Base-by-base conservation (phyloP, 225 moss, liverwort and hornwort species). In the Takakia lepidozioides region DNA sequence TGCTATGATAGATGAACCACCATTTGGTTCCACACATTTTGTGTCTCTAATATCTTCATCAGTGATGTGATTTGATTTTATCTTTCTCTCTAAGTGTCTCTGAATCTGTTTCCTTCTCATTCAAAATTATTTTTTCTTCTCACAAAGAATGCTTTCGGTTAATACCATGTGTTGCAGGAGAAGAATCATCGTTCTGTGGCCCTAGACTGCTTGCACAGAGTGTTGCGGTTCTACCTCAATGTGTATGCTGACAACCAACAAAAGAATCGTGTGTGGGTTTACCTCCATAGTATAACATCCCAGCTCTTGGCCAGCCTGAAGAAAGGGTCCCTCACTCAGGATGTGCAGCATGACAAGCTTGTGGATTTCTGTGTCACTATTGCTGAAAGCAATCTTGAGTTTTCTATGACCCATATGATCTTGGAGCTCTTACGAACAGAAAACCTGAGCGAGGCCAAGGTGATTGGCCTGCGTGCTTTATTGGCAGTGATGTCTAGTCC, bases 341-440 rank as follows among this genome's bases (percentile, higher is more conserved):
- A 98, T 64, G 77, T 87, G 27, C 98, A 98, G 61, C 98, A 98
- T 78, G 98, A 98, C 63, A 98, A 98, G 55, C 73, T 98, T 38
- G 98, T 98, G 69, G 98, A 98, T 45, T 91, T 98, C 55, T 98
- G 98, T 62, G 87, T 98, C 24, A 98, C 98, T 15, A 87, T 98
- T 55, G 98, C 98, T 46, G 91, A 98, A 65, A 83, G 78, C 34
- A 83, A 98, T 65, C 78, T 98, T 35, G 91, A 91, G 60, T 98
- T 98, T 57, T 98, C 82, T 21, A 98, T 98, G 98, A 98, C 83
- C 51, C 98, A 98, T 58, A 98, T 98, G 91, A 91, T 98, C 46
- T 69, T 98, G 62, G 98, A 98, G 64, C 73, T 98, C 59, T 50
- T 98, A 34, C 85, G 87, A 54, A 87, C 80, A 47, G 98, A 98